Base-by-base conservation (phyloP, 2,329 filamentous ascomycete genomes). In the Aureobasidium zeae region DNA sequence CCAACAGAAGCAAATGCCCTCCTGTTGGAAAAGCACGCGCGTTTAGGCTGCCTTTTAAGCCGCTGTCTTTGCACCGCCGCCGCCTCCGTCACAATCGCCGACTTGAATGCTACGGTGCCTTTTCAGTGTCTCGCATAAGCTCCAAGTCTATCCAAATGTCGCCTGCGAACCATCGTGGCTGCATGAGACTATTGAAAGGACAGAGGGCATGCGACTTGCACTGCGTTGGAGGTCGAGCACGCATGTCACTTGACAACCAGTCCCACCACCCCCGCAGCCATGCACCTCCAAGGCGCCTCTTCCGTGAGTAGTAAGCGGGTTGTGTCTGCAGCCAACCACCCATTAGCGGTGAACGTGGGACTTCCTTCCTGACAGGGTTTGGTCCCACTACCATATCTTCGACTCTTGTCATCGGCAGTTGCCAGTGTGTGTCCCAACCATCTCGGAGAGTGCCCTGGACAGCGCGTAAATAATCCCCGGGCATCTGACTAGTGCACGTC, bases 261-360 rank as follows among this genome's bases (percentile, higher is more conserved):
- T 45, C 43, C 43, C 34, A 45, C 43, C 21, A 45, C 32, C 43
- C 43, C 43, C 43, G 43, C 43, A 45, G 38, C 43, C 43, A 45
- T 36, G 43, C 43, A 28, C 43, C 43, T 38, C 38, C 37, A 21
- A 38, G 32, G 43, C 43, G 43, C 43, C 43, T 45, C 43, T 30
- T 45, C 43, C 43, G 32, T 15, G 21, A 47, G 36, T 37, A 38
- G 37, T 42, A 43, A n/a, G 31, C 32, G 42, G 42, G 32, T 36
- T 36, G 32, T 45, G 37, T 45, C 42, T 47, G 45, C 45, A 43
- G 45, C 45, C 45, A 47, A 37, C 45, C n/a, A n/a, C n/a, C n/a
- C 45, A 43, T 33, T 36, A 47, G 45, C 45, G 39, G 39, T 43
- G 39, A 43, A 43, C 39, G 39, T 43, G 39, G 39, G 39, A 43